phyloP scores from a whole-genome alignment of 495 filamentous ascomycete genomes.

The Podospora tetraspora region DNA sequence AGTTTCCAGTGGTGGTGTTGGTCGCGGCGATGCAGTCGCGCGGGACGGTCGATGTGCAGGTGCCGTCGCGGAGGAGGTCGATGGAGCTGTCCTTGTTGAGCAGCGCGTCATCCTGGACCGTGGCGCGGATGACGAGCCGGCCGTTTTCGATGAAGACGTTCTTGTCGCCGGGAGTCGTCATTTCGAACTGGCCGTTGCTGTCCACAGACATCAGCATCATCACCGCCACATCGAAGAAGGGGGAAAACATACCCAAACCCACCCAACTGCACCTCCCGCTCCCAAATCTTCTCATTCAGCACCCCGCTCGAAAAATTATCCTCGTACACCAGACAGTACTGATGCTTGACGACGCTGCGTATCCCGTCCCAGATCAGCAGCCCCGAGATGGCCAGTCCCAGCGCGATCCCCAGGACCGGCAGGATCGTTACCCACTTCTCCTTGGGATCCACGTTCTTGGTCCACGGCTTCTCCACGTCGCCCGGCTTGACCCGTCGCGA shows the following conservation, averaged over 20 bases:
- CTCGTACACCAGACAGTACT: conserved; percentile 66
- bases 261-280: conserved; percentile 70
- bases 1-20: conserved; percentile 60
- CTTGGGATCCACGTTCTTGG: conserved; percentile 60
- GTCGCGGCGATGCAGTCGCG: conserved; percentile 58
- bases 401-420: conserved; percentile 58
- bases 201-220: conserved; percentile 8
- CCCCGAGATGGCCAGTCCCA: conserved; percentile 61
- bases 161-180: conserved; percentile 62
- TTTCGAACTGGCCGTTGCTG: conserved; percentile 75
- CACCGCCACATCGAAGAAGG: background rate
- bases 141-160: conserved; percentile 69
- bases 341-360: conserved; percentile 61
- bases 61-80: conserved; percentile 58
- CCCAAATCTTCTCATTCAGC: conserved; percentile 61
- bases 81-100: conserved; percentile 59
- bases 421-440: conserved; percentile 85
- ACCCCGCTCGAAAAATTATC: conserved; percentile 59
- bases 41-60: conserved; percentile 55
- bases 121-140: conserved; percentile 68
- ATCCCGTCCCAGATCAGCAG: conserved; percentile 69
- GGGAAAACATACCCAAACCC: conserved; percentile 65
- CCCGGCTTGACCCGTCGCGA: conserved; percentile 67
- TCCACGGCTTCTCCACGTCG: conserved; percentile 66
- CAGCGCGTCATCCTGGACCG: conserved; percentile 60